A percentile compares a stretch with the other conserved stretches of the same genome.
These are phyloP conservation scores for Colletotrichum cereale DNA, from an alignment of 2,329 filamentous ascomycete species.

Conservation along the genomic window DNA sequence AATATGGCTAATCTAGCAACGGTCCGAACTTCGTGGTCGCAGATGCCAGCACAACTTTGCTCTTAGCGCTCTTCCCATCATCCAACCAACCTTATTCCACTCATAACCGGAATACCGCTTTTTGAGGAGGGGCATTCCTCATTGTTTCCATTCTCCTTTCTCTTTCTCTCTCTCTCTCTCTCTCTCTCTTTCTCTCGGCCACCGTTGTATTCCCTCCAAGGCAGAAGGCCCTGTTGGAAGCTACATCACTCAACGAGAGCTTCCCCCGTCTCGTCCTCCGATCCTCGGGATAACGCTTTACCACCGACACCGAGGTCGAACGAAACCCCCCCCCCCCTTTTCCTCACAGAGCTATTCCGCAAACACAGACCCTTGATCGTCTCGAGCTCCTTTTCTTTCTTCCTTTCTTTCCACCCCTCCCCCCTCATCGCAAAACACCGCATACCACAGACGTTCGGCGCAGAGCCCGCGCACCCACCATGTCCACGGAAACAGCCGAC, in stretches of 20 bases:
- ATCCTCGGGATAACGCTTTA: constrained; percentile 38
- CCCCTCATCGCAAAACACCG: background rate
- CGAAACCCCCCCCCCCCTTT: no score
- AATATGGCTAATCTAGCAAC: constrained; percentile 34
- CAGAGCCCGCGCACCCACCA: constrained; percentile 11
- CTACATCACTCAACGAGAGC: constrained; percentile 17
- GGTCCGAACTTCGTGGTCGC: constrained; percentile 7
- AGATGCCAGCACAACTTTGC: constrained; percentile 4
- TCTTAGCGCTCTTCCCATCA: background rate
- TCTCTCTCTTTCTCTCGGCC: background rate
- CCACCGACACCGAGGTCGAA: constrained; percentile 37
- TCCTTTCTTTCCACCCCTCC: no score
- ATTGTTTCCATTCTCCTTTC: no score
- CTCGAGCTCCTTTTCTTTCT: background rate
- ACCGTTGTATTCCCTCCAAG: background rate
- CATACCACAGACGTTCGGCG: background rate
- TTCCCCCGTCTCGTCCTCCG: constrained; percentile 30
- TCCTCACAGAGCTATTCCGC: constrained; percentile 2
- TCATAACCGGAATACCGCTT: background rate
- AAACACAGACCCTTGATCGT: constrained; percentile 7
- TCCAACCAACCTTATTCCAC: background rate
- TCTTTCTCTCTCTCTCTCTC: background rate
- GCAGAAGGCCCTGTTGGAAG: background rate
- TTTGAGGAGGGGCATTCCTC: background rate
- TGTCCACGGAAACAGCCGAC: constrained; percentile 39